Conservation (phyloP, 1,284 basidiomycete genomes). For the Dichomitus squalens region DNA sequence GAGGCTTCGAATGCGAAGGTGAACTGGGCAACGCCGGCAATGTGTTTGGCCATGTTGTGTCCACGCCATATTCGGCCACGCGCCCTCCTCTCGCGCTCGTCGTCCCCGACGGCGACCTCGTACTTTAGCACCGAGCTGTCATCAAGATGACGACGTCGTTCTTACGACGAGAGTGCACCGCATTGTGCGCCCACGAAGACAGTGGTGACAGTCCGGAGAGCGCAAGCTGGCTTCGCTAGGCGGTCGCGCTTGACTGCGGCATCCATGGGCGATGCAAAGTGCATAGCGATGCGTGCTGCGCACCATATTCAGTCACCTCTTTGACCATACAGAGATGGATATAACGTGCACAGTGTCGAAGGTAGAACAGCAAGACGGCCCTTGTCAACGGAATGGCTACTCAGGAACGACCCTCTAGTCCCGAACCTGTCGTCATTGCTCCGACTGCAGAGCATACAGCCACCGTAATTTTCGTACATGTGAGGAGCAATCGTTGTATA, state of each 20-base stretch:
- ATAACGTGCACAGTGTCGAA: neutral
- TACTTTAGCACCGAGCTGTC: neutral
- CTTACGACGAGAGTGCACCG: conserved; percentile 4
- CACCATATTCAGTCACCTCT: conserved; percentile 13
- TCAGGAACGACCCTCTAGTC: neutral
- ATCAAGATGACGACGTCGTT: neutral
- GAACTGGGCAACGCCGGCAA: conserved; percentile 17
- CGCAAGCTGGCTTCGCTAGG: neutral
- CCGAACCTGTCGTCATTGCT: conserved; percentile 14
- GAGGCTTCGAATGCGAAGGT: conserved; percentile 9
- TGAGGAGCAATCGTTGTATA: conserved; percentile 18
- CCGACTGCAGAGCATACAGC: conserved; percentile 25
- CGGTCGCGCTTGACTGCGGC: conserved; percentile 19
- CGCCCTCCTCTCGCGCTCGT: conserved; percentile 1
- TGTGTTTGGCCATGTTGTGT: conserved; percentile 22
- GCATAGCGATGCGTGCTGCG: conserved; percentile 27
- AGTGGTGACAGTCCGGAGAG: conserved; percentile 1
- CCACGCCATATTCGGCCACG: conserved; percentile 11
- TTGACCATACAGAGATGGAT: conserved; percentile 2
- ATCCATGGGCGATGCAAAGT: conserved; percentile 23
- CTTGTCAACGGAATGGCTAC: conserved; percentile 15
- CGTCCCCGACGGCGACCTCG: neutral
- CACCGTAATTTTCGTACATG: conserved; percentile 42
- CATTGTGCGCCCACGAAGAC: conserved; percentile 3
- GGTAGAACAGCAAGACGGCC: neutral